These are phyloP conservation scores for Babesia microti DNA, from an alignment of 169 alveolate species.

Conservation along the genomic window DNA sequence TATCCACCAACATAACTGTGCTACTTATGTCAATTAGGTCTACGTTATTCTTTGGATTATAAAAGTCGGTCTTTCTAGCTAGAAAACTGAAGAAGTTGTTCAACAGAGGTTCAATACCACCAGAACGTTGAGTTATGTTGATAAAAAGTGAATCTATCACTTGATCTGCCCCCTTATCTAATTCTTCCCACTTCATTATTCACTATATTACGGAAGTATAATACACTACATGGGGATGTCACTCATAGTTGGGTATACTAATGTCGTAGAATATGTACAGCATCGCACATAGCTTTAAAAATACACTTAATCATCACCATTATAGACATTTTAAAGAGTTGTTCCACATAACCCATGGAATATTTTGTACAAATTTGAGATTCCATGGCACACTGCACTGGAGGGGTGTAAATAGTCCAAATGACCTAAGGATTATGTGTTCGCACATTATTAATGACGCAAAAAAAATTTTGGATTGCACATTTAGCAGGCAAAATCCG, in stretches of 20 bases:
- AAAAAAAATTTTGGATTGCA: slow-evolving; percentile 13
- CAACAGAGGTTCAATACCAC: slow-evolving; percentile 85
- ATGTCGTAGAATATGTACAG: too few species aligned
- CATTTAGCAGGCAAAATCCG: slow-evolving; percentile 11
- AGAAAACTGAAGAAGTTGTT: slow-evolving; percentile 86
- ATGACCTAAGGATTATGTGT: slow-evolving; percentile 9
- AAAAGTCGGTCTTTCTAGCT: slow-evolving; percentile 90
- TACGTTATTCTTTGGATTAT: slow-evolving; percentile 51
- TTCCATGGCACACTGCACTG: slow-evolving; percentile 14
- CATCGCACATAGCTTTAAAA: too few species aligned
- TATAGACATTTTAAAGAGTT: too few species aligned
- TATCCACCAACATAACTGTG: slow-evolving; percentile 25
- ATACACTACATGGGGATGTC: too few species aligned
- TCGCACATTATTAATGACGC: slow-evolving; percentile 7
- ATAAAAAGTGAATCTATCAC: slow-evolving; percentile 74
- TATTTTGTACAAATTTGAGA: slow-evolving; percentile 13
- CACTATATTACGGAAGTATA: too few species aligned
- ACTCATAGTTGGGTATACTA: too few species aligned
- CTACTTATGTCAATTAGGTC: slow-evolving; percentile 58
- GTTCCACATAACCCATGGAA: too few species aligned
- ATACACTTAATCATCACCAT: too few species aligned
- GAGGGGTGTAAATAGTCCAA: slow-evolving; percentile 16
- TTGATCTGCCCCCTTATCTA: too few species aligned
- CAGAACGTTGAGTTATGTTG: slow-evolving; percentile 79
- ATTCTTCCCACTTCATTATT: too few species aligned